These are phyloP conservation scores for Cantharellus cinnabarinus DNA, from an alignment of 768 basidiomycete genomes.

Conservation along the genomic window DNA sequence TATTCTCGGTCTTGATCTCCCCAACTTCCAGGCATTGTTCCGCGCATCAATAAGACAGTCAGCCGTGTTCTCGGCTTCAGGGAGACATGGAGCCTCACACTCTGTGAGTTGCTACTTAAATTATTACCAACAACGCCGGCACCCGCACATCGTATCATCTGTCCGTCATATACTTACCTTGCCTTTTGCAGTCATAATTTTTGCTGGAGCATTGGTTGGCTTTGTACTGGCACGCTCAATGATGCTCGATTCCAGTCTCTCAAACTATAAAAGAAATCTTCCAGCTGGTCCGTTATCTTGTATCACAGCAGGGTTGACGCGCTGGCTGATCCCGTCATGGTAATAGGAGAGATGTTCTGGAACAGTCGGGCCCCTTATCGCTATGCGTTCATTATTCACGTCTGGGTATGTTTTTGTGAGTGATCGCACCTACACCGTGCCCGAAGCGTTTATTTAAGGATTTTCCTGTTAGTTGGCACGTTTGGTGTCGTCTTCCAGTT, in stretches of 20 bases:
- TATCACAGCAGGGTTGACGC: background rate
- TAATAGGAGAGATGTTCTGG: slow-evolving; percentile 6
- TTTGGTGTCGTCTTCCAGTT: slow-evolving; percentile 5
- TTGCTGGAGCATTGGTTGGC: slow-evolving; percentile 5
- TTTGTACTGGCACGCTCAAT: slow-evolving; percentile 1
- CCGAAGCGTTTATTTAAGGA: background rate
- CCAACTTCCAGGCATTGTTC: background rate
- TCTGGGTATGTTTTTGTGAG: slow-evolving; percentile 2
- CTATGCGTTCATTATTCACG: slow-evolving; percentile 2
- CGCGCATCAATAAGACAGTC: background rate
- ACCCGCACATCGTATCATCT: background rate
- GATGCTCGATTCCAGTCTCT: slow-evolving; percentile 3
- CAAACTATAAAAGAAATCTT: background rate
- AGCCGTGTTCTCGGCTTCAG: slow-evolving; percentile 7
- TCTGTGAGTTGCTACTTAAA: background rate
- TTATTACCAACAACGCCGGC: background rate
- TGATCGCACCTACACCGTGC: background rate
- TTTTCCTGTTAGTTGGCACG: background rate
- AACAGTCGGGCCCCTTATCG: slow-evolving; percentile 2
- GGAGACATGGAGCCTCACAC: slow-evolving; percentile 3
- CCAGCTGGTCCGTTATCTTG: background rate
- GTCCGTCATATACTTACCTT: background rate
- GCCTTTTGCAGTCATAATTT: slow-evolving; percentile 2
- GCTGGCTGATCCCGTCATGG: background rate
- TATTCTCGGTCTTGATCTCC: no score